Percentiles rank a stretch among this genome's conserved stretches.
Evolutionary conservation across 805 yeast species (phyloP).

Genomic region (Candida anglica): DNA sequence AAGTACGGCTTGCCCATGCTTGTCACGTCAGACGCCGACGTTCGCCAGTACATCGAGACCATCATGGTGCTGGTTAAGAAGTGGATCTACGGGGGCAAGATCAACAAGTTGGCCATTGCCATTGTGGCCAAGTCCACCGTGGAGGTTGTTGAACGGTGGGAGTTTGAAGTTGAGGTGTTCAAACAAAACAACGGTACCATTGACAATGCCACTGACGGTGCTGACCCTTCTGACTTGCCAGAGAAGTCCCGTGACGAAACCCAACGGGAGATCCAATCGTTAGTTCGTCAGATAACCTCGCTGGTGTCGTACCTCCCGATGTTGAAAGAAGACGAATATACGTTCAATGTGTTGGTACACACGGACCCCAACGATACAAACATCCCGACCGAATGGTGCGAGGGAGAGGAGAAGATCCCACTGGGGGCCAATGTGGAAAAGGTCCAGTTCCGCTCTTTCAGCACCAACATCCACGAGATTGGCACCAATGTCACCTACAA

Average conservation of each 20-base stretch:
- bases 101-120: constrained; percentile 66
- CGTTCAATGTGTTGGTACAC: constrained; percentile 82
- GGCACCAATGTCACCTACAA: constrained; percentile 69
- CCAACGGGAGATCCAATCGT: constrained; percentile 76
- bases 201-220: not conserved
- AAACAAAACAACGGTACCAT: constrained; percentile 1
- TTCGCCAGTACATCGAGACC: constrained; percentile 60
- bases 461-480: constrained; percentile 64
- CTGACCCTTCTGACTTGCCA: constrained; percentile 5
- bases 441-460: constrained; percentile 66
- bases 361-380: constrained; percentile 55
- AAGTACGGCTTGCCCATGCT: constrained; percentile 79
- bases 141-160: constrained; percentile 82
- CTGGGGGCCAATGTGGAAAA: constrained; percentile 52
- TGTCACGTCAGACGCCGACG: constrained; percentile 71
- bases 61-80: constrained; percentile 63
- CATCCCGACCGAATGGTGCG: constrained; percentile 83
- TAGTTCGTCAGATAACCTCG: constrained; percentile 85
- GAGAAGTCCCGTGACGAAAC: constrained; percentile 43
- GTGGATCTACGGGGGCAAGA: constrained; percentile 71
- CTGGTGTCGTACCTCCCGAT: constrained; percentile 83
- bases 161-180: constrained; percentile 59
- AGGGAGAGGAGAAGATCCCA: constrained; percentile 55
- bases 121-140: constrained; percentile 65
- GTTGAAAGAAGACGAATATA: constrained; percentile 52